Evolutionary conservation across 331 rosid species (phyloP).

Genomic region (Quercus tomentella): DNA sequence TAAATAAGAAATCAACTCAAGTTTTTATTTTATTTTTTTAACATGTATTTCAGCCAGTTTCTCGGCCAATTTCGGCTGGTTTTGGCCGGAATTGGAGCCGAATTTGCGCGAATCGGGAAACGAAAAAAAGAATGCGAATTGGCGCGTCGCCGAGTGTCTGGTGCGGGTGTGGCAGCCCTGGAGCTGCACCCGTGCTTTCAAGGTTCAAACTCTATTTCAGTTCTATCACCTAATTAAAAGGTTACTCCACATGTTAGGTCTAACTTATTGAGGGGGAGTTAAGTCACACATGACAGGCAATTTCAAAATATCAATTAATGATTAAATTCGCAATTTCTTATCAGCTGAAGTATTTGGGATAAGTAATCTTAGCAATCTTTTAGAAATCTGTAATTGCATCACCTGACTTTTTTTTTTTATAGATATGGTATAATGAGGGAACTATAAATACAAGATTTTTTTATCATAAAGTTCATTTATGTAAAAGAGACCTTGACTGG

Average conservation of each 20-base stretch:
- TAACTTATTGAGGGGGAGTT: not conserved
- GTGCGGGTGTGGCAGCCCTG: too few relatives aligned
- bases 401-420: not conserved
- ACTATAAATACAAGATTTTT: not conserved
- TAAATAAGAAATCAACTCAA: too few relatives aligned
- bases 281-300: not conserved
- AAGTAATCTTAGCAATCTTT: not conserved
- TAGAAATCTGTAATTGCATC: not conserved
- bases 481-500: not conserved
- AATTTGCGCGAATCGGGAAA: too few relatives aligned
- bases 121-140: too few relatives aligned
- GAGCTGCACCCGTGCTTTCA: too few relatives aligned
- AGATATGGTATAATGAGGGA: not conserved
- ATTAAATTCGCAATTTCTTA: not conserved
- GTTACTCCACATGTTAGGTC: not conserved
- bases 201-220: not conserved
- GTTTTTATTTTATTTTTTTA: too few relatives aligned
- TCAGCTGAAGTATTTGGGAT: not conserved
- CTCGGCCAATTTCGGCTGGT: too few relatives aligned
- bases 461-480: not conserved
- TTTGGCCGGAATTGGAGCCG: too few relatives aligned
- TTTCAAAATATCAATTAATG: not conserved
- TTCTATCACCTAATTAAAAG: not conserved
- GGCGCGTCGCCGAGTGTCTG: accelerated
- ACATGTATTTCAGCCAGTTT: too few relatives aligned